Evolutionary conservation across 352 stramenopile genomes (phyloP).

Genomic region (Phytopythium oedochilum): DNA sequence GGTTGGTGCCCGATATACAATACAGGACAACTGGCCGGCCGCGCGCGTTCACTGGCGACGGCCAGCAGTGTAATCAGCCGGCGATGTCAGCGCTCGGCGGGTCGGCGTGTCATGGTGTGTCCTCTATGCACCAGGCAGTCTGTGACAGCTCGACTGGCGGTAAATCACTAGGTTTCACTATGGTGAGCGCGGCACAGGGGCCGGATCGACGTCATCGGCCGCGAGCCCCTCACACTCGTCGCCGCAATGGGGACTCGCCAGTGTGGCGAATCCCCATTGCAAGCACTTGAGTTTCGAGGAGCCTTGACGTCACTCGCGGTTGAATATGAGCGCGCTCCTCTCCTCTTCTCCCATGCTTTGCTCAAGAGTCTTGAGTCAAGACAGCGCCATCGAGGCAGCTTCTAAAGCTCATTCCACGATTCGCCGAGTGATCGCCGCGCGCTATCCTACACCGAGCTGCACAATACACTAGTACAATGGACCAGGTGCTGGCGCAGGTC

Average conservation of each 20-base stretch:
- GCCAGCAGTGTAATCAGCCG: background rate
- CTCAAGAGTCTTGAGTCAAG: no score
- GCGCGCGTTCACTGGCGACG: background rate
- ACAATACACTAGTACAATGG: background rate
- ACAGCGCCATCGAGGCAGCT: no score
- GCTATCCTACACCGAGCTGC: background rate
- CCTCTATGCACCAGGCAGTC: background rate
- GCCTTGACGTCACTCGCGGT: background rate
- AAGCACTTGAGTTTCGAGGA: background rate
- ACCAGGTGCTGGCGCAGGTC: background rate
- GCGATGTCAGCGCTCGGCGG: background rate
- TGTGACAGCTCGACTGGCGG: background rate
- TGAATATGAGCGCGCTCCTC: background rate
- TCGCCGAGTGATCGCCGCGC: background rate
- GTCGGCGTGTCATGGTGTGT: background rate
- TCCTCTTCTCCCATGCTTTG: background rate
- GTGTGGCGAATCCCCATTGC: no score
- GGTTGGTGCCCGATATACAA: no score
- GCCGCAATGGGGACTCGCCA: background rate
- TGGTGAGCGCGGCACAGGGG: background rate
- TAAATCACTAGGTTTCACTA: constrained; percentile 2
- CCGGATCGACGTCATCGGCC: constrained; percentile 1
- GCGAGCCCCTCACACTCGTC: background rate
- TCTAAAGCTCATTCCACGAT: constrained; percentile 2
- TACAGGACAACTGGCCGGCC: no score